Conservation (phyloP, 805 yeast species). For the Martiniozyma abietophila region DNA sequence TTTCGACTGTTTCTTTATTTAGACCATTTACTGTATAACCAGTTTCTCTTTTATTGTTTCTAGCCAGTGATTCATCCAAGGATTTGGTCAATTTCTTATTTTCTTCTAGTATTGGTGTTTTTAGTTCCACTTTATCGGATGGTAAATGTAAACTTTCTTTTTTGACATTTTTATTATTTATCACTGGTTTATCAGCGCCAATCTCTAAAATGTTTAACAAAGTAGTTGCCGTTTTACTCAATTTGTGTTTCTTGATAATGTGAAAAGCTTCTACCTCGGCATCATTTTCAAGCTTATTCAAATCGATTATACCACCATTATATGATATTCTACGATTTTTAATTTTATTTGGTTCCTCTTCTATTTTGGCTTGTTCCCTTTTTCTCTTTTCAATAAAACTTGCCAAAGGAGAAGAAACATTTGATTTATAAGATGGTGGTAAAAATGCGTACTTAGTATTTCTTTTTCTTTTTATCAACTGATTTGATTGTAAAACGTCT, state of each 20-base stretch:
- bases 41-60: neutral
- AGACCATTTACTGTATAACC: too few species aligned
- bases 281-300: conserved; percentile 12
- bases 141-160: conserved; percentile 1
- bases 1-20: neutral
- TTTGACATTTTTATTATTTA: neutral
- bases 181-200: neutral
- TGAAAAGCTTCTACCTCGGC: conserved; percentile 3
- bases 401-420: conserved; percentile 23
- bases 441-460: too few species aligned
- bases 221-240: conserved; percentile 16
- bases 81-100: neutral
- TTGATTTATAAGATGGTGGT: too few species aligned
- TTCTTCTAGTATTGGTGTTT: too few species aligned
- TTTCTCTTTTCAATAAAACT: conserved; percentile 16
- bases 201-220: conserved; percentile 10
- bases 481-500: too few species aligned
- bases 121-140: too few species aligned
- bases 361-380: conserved; percentile 7
- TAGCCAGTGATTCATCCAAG: too few species aligned
- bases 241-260: neutral
- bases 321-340: conserved; percentile 4
- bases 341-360: conserved; percentile 1
- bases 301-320: conserved; percentile 14
- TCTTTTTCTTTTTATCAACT: too few species aligned